Evolutionary conservation across 2,329 filamentous ascomycete genomes (phyloP).

Genomic region (Cercospora berteroae): DNA sequence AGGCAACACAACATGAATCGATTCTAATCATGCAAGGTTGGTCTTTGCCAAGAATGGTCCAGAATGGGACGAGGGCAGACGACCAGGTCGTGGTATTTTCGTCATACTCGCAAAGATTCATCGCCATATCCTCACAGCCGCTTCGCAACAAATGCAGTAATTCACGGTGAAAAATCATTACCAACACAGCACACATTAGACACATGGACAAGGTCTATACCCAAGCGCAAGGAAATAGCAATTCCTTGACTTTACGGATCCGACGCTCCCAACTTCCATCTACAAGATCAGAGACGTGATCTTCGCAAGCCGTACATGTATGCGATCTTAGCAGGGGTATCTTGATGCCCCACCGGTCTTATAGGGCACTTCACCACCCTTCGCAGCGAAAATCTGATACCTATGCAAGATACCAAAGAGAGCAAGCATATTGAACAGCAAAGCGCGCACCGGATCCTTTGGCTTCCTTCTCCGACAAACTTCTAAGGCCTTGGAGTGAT

Average conservation of each 20-base stretch:
- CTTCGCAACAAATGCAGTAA: no score
- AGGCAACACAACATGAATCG: background rate
- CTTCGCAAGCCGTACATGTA: background rate
- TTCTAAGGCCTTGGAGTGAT: background rate
- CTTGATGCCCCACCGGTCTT: background rate
- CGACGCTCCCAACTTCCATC: no score
- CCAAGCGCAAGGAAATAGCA: no score
- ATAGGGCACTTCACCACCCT: background rate
- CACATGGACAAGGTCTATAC: no score
- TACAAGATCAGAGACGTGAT: background rate
- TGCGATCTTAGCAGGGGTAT: background rate
- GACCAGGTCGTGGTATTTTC: background rate
- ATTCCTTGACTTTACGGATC: no score
- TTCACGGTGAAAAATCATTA: no score
- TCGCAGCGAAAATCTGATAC: background rate
- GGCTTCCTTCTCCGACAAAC: background rate
- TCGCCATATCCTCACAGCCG: no score
- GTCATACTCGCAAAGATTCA: background rate
- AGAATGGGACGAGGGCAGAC: background rate
- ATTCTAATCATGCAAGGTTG: background rate
- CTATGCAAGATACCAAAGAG: background rate
- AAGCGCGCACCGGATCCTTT: background rate
- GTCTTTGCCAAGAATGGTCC: background rate
- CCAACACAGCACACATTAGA: no score
- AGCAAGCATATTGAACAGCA: background rate